Conservation (phyloP, 1,284 basidiomycete species). For the Pascua guehoae region DNA sequence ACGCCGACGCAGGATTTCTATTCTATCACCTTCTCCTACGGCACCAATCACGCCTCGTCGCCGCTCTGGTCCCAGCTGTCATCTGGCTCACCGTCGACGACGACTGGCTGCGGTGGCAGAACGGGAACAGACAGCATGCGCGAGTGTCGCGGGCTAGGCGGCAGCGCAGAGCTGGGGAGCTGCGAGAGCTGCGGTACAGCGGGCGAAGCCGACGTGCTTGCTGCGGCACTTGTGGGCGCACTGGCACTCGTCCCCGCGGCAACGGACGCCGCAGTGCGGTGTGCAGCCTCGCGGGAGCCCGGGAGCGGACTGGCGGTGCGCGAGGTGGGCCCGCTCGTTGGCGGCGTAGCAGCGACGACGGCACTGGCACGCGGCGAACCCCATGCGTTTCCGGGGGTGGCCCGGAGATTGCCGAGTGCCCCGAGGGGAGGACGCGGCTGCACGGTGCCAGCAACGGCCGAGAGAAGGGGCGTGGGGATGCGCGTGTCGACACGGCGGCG, state of each 20-base stretch:
- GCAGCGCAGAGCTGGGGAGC: neutral
- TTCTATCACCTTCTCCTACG: too few relatives aligned
- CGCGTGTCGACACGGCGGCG: slow-evolving; percentile 74
- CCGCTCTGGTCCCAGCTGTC: slow-evolving; percentile 12
- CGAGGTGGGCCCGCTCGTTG: neutral
- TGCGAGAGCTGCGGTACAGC: too few relatives aligned
- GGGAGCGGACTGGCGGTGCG: neutral
- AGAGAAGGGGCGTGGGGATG: slow-evolving; percentile 66
- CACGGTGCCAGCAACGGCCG: slow-evolving; percentile 35
- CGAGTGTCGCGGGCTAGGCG: neutral
- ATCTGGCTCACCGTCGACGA: slow-evolving; percentile 6
- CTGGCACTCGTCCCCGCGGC: too few relatives aligned
- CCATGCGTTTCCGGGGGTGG: neutral
- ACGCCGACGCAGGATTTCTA: too few relatives aligned
- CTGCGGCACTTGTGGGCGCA: too few relatives aligned
- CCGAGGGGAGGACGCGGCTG: slow-evolving; percentile 23
- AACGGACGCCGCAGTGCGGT: neutral
- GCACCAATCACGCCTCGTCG: slow-evolving; percentile 6
- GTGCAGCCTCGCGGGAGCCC: neutral
- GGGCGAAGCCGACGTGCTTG: too few relatives aligned
- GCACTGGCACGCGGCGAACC: neutral
- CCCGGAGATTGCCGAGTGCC: slow-evolving; percentile 24
- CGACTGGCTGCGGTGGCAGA: neutral
- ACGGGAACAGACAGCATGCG: neutral
- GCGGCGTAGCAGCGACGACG: neutral